Conservation (phyloP, 495 filamentous ascomycete genomes). For the Daldinia caldariorum region DNA sequence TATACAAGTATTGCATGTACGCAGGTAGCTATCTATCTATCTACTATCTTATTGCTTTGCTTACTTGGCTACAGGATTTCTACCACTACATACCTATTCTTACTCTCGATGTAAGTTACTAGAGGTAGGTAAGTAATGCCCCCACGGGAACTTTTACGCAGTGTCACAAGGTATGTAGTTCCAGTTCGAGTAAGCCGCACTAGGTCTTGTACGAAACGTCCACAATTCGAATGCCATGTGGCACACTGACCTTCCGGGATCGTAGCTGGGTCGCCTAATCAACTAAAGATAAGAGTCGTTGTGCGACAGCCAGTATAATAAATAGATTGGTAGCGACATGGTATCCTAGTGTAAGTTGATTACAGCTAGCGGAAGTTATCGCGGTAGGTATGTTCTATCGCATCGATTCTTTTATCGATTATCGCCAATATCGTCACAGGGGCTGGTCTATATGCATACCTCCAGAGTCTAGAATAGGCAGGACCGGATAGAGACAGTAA, state of each 20-base stretch:
- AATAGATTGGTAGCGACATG: neutral
- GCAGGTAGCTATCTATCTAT: neutral
- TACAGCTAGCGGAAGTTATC: neutral
- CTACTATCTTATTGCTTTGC: neutral
- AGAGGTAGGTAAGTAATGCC: too few relatives aligned
- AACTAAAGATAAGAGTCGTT: neutral
- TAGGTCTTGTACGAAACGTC: constrained; percentile 10
- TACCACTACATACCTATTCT: neutral
- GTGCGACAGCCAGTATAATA: neutral
- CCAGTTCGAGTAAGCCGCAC: constrained; percentile 10
- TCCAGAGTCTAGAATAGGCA: neutral
- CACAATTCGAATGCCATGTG: constrained; percentile 19
- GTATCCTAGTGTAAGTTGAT: neutral
- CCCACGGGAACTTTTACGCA: neutral
- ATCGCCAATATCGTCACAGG: neutral
- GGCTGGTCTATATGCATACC: neutral
- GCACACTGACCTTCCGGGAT: constrained; percentile 12
- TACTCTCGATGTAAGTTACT: too few relatives aligned
- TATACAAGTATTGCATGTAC: neutral
- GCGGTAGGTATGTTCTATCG: neutral
- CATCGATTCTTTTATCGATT: neutral
- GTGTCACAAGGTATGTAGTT: constrained; percentile 8
- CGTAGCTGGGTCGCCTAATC: neutral
- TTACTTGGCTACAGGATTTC: neutral
- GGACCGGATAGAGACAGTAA: neutral